Conservation (phyloP, 2,329 filamentous ascomycete species). For the Colletotrichum lindemuthianum region DNA sequence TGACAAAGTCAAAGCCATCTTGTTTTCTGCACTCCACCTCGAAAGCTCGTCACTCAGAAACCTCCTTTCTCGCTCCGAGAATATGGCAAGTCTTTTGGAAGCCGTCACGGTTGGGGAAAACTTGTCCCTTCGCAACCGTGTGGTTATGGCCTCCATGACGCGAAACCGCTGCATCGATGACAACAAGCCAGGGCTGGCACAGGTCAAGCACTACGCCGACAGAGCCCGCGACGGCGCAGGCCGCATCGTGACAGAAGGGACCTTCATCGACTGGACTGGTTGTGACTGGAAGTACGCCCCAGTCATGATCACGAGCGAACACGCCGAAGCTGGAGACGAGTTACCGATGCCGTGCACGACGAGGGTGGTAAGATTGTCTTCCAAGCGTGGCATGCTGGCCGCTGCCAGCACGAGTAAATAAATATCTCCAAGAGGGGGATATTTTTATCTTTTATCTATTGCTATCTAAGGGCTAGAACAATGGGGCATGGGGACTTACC, state of each 20-base stretch:
- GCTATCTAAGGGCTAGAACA: too few species aligned
- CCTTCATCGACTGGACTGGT: constrained; percentile 12
- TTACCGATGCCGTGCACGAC: constrained; percentile 64
- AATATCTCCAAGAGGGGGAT: too few species aligned
- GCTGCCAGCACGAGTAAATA: constrained; percentile 20
- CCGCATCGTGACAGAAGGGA: constrained; percentile 19
- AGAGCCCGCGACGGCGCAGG: neutral
- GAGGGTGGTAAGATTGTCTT: constrained; percentile 62
- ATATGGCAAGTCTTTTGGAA: neutral
- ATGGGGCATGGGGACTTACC: too few species aligned
- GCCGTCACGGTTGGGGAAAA: neutral
- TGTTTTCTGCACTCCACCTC: too few species aligned
- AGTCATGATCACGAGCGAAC: constrained; percentile 23
- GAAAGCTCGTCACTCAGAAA: too few species aligned
- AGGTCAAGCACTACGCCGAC: neutral
- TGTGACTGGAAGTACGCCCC: constrained; percentile 8
- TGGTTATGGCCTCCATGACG: constrained; percentile 15
- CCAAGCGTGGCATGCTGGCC: constrained; percentile 60
- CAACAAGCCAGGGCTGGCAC: neutral
- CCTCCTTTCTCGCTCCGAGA: too few species aligned
- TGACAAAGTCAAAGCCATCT: too few species aligned
- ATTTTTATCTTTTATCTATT: too few species aligned
- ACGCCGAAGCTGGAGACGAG: constrained; percentile 56
- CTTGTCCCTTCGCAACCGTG: neutral
- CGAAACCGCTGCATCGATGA: constrained; percentile 4